Conservation (phyloP, 2,329 filamentous ascomycete species). For the Neofusicoccum sp. region DNA sequence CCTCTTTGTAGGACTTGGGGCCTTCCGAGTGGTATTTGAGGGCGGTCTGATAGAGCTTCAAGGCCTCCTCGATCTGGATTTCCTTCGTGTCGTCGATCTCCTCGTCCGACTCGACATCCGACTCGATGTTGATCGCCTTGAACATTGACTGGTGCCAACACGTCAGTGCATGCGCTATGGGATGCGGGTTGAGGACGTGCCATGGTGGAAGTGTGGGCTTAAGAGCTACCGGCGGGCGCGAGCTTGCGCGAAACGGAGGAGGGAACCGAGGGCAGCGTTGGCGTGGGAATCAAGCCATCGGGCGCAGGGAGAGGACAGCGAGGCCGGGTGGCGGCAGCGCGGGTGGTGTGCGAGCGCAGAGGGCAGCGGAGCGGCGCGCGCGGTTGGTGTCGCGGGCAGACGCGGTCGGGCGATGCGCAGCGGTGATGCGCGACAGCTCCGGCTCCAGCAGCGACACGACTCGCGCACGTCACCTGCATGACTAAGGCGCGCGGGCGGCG, state of each 20-base stretch:
- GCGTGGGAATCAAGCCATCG: not conserved
- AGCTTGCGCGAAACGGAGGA: not conserved
- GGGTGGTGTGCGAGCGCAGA: not conserved
- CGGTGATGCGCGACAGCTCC: slow-evolving; percentile 10
- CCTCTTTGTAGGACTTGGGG: slow-evolving; percentile 72
- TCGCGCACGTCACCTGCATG: not conserved
- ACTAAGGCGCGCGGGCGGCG: not conserved
- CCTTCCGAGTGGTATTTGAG: slow-evolving; percentile 91
- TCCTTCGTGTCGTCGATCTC: slow-evolving; percentile 95
- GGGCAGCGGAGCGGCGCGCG: not conserved
- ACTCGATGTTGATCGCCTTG: slow-evolving; percentile 89
- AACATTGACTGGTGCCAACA: slow-evolving; percentile 58
- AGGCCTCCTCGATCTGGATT: slow-evolving; percentile 93
- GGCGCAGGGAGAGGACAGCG: not conserved
- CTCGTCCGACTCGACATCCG: slow-evolving; percentile 85
- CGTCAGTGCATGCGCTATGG: not conserved
- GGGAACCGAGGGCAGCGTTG: not conserved
- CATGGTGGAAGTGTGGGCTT: slow-evolving; percentile 1
- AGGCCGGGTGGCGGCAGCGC: not conserved
- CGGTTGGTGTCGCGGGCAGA: slow-evolving; percentile 8
- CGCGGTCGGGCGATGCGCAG: slow-evolving; percentile 3
- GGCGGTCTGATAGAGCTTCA: slow-evolving; percentile 91
- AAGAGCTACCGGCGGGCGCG: not conserved
- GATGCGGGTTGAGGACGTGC: not conserved
- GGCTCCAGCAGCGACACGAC: not conserved